Evolutionary conservation across 768 basidiomycete genomes (phyloP).

Genomic region (Russula compacta): DNA sequence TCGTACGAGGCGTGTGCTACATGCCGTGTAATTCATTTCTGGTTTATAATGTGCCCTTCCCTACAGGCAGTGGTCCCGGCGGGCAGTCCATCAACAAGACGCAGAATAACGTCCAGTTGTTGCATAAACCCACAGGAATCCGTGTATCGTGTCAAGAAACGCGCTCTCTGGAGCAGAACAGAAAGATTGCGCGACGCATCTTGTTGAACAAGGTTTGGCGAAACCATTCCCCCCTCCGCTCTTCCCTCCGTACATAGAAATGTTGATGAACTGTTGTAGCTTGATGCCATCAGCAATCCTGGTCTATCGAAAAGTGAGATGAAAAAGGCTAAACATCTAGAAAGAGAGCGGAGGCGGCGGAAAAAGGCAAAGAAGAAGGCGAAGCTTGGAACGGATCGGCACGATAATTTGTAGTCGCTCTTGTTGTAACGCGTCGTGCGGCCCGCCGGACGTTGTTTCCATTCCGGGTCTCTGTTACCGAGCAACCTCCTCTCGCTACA

Average conservation of each 20-base stretch:
- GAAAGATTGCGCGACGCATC: slow-evolving; percentile 64
- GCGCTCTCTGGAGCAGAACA: slow-evolving; percentile 71
- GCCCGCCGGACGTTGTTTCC: not conserved
- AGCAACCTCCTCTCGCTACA: too few relatives aligned
- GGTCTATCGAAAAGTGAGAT: slow-evolving; percentile 30
- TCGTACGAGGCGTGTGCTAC: slow-evolving; percentile 64
- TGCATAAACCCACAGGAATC: slow-evolving; percentile 83
- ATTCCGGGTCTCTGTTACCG: not conserved
- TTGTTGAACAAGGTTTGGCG: slow-evolving; percentile 58
- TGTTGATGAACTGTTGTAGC: slow-evolving; percentile 30
- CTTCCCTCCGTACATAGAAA: not conserved
- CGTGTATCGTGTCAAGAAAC: slow-evolving; percentile 86
- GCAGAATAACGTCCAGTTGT: slow-evolving; percentile 79
- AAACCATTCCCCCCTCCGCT: not conserved
- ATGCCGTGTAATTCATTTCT: not conserved
- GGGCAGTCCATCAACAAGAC: slow-evolving; percentile 98
- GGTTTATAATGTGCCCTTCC: slow-evolving; percentile 4
- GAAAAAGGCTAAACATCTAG: slow-evolving; percentile 29
- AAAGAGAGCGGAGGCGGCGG: slow-evolving; percentile 30
- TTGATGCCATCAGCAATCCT: slow-evolving; percentile 65
- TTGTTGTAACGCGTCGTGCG: not conserved
- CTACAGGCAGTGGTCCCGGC: slow-evolving; percentile 78
- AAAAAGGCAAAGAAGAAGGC: slow-evolving; percentile 27
- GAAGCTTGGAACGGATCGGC: slow-evolving; percentile 6
- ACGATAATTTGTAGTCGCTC: not conserved